A percentile compares a stretch with the other conserved stretches of the same genome.
phyloP scores from a whole-genome alignment of 2,329 filamentous ascomycete genomes.

The Blumeria hordei region DNA sequence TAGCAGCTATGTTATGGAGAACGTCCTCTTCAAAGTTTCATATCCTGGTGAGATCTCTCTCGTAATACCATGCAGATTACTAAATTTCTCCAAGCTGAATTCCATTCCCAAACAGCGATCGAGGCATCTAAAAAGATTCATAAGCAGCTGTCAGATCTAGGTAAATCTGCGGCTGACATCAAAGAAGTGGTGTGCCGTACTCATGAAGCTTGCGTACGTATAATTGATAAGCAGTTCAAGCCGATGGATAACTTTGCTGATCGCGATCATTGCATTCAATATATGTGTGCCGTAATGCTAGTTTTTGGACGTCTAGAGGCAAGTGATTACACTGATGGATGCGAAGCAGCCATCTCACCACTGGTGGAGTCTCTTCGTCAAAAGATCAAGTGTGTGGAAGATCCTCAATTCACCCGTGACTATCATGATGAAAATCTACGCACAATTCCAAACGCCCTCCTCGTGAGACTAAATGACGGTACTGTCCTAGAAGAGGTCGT shows the following conservation, averaged over 20 bases:
- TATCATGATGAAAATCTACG: conserved; percentile 88
- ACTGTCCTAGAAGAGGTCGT: conserved; percentile 75
- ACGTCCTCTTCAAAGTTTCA: conserved; percentile 98
- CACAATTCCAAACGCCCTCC: conserved; percentile 92
- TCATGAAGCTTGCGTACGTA: conserved; percentile 93
- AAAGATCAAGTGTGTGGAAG: conserved; percentile 90
- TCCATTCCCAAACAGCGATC: conserved; percentile 95
- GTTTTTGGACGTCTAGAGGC: conserved; percentile 84
- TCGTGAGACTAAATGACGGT: conserved; percentile 83
- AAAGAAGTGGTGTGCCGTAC: conserved; percentile 84
- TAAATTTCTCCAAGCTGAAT: conserved; percentile 39
- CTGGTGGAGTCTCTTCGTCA: conserved; percentile 79
- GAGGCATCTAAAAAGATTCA: conserved; percentile 81
- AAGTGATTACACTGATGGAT: conserved; percentile 77
- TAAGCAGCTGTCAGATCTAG: conserved; percentile 56
- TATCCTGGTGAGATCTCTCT: conserved; percentile 47
- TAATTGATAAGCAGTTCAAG: conserved; percentile 99
- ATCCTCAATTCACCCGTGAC: conserved; percentile 78
- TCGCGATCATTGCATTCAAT: conserved; percentile 98
- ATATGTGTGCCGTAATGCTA: conserved; percentile 96
- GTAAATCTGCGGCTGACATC: conserved; percentile 85
- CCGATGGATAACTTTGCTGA: conserved; percentile 99
- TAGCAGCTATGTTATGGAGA: conserved; percentile 99
- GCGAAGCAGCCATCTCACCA: conserved; percentile 72
- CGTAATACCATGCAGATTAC: not conserved